Base-by-base conservation (phyloP, 441 rosid genomes). In the Aquilaria agallochum region DNA sequence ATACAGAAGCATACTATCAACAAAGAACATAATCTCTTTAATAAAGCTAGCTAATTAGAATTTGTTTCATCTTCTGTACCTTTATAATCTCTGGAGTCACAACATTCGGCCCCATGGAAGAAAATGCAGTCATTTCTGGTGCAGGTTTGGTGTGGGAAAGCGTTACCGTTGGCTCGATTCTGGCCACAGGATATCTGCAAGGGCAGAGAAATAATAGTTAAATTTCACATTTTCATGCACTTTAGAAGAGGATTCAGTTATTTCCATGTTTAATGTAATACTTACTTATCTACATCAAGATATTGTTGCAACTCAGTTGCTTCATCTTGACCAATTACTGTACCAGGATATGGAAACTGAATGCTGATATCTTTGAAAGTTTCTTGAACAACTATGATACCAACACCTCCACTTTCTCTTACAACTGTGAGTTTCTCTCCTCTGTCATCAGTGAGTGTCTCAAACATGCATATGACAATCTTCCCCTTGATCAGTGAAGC, bases 81-180 rank as follows among this genome's bases (percentile, higher is more conserved):
- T 77, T 77, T 36, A 83, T 73, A 60, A 79, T 77, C 46, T 81
- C 82, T 13, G 77, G 82, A 55, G 79, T 70, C 20, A 68, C 36
- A 52, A 69, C 6, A 56, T 81, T 78, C 12, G 85, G 84, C 59
- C 86, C 84, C 69, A 11, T 66, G 31, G 84, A 83, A 58, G 88
- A 74, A 56, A 85, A 78, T 10, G 56, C 74, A 5, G 81, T 60
- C 76, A 77, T 50, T 72, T 72, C 49, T 15, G 84, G 86, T 55
- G 82, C 81, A 34, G 81, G 83, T 10, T 68, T 72, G 11, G 80
- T 65, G 50, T 72, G 61, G 67, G 72, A 31, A 60, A 66, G 58
- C 2, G 83, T 82, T 20, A 64, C 12, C 53, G 81, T 65, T 13
- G 73, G 72, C 47, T 68, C 63, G 62, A 85, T 79, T 66, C 67